A percentile compares a stretch with the other conserved stretches of the same genome.
phyloP scores from a whole-genome alignment of 2,329 filamentous ascomycete genomes.

The Pestalotiopsis sp. region DNA sequence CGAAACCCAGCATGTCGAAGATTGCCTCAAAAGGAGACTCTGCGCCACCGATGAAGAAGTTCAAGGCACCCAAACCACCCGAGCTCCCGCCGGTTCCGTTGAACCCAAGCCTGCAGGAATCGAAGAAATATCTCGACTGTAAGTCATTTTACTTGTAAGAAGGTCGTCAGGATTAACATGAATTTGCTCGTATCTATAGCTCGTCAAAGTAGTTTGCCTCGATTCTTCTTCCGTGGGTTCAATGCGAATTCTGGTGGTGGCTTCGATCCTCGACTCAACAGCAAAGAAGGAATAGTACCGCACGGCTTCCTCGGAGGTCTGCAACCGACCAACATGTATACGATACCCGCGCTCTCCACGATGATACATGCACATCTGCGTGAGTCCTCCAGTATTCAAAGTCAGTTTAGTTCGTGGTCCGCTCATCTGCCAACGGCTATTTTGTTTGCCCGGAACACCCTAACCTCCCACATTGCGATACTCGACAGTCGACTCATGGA shows the following conservation, averaged over 20 bases:
- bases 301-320: background rate
- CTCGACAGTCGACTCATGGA: background rate
- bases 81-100: too few relatives aligned
- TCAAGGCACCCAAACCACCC: too few relatives aligned
- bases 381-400: background rate
- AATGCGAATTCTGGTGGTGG: too few relatives aligned
- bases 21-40: too few relatives aligned
- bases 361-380: background rate
- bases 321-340: background rate
- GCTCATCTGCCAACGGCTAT: background rate
- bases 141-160: too few relatives aligned
- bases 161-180: too few relatives aligned
- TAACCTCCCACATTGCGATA: background rate
- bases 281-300: background rate
- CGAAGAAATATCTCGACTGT: too few relatives aligned
- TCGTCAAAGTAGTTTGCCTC: background rate
- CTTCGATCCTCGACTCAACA: too few relatives aligned
- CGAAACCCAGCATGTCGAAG: too few relatives aligned
- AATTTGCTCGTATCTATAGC: background rate
- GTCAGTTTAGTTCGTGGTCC: background rate
- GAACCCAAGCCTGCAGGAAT: too few relatives aligned
- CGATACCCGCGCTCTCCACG: background rate
- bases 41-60: too few relatives aligned
- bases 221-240: background rate
- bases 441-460: fast-evolving